Conservation (phyloP, 345 rosid species). For the Alliaria petiolata region DNA sequence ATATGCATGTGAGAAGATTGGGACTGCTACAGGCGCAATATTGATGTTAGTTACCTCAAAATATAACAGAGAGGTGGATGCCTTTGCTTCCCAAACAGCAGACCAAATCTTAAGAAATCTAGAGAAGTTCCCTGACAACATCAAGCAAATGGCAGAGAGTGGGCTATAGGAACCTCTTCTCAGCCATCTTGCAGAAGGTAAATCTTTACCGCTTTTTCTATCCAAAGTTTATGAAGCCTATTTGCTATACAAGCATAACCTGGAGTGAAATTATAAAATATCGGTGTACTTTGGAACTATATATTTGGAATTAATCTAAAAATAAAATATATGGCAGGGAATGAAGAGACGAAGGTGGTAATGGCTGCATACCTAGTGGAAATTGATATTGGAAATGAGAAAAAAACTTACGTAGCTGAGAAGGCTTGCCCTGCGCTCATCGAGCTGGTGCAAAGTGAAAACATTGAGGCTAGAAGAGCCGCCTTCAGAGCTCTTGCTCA, state of each 20-base stretch:
- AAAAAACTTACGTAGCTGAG: constrained; percentile 56
- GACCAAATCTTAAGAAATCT: constrained; percentile 60
- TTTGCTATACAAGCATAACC: not conserved
- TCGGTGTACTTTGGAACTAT: not conserved
- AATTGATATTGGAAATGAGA: constrained; percentile 56
- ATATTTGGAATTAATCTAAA: constrained; percentile 13
- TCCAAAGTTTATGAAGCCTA: not conserved
- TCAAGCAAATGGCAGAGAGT: constrained; percentile 87
- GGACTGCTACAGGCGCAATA: constrained; percentile 62
- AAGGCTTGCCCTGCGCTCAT: constrained; percentile 63
- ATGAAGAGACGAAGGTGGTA: constrained; percentile 57
- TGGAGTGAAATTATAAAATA: not conserved
- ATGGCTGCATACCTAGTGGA: constrained; percentile 76
- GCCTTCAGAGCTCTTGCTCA: constrained; percentile 72
- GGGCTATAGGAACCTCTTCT: constrained; percentile 81
- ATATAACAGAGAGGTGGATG: constrained; percentile 47
- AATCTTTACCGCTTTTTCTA: not conserved
- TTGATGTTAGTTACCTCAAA: constrained; percentile 67
- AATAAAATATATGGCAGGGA: constrained; percentile 40
- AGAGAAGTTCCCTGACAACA: constrained; percentile 49
- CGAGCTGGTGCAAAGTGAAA: constrained; percentile 58
- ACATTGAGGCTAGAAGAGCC: constrained; percentile 41
- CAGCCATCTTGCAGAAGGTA: constrained; percentile 66
- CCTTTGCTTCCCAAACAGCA: constrained; percentile 53
- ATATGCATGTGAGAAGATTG: constrained; percentile 48